Percentiles rank a stretch among this genome's conserved stretches.
Evolutionary conservation across 78 protist genomes (phyloP).

Genomic region (Mantamonas sphyraenae): DNA sequence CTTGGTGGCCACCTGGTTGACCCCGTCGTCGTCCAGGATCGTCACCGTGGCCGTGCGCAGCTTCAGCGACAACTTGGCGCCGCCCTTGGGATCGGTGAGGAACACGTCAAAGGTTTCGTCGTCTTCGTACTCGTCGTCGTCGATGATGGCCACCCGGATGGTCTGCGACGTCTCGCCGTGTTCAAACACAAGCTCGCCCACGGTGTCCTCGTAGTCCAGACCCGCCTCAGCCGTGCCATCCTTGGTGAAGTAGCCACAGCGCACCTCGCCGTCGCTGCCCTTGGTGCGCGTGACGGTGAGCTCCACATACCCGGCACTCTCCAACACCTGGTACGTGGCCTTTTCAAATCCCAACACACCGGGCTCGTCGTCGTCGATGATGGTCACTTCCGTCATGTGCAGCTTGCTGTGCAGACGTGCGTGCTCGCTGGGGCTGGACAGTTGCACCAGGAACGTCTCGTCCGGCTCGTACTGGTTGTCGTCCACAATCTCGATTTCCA

Average conservation of each 20-base stretch:
- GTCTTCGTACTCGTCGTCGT: neutral
- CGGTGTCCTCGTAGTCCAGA: neutral
- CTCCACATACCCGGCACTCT: neutral
- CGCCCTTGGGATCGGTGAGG: neutral
- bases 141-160: neutral
- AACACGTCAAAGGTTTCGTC: neutral
- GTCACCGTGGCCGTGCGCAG: neutral
- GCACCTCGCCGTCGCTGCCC: constrained; percentile 7
- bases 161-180: neutral
- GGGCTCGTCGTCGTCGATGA: constrained; percentile 5
- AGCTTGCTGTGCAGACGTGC: neutral
- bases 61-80: neutral
- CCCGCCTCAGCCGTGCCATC: neutral
- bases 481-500: neutral
- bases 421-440: neutral
- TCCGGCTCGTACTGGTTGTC: neutral
- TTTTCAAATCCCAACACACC: neutral
- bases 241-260: neutral
- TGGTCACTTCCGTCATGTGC: neutral
- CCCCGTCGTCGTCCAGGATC: too few relatives aligned
- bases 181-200: neutral
- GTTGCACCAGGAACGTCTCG: neutral
- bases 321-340: too few relatives aligned
- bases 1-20: too few relatives aligned
- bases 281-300: neutral